phyloP scores from a whole-genome alignment of 768 basidiomycete species.

The Phanerochaete carnosa region DNA sequence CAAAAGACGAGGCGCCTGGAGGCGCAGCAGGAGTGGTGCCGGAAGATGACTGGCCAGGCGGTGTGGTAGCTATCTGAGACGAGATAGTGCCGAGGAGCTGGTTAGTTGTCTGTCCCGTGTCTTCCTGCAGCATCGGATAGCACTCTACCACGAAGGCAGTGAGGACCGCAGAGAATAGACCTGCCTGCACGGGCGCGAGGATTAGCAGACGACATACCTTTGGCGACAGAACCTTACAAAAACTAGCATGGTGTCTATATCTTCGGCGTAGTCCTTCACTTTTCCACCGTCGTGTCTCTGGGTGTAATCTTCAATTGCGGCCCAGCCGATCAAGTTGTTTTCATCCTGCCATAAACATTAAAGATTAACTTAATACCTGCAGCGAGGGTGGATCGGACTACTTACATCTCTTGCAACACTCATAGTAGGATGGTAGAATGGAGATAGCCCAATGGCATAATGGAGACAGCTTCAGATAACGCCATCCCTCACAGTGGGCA shows the following conservation, averaged over 20 bases:
- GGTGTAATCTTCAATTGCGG: neutral
- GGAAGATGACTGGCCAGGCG: too few relatives aligned
- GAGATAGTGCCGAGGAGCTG: neutral
- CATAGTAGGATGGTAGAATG: too few relatives aligned
- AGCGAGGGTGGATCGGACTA: too few relatives aligned
- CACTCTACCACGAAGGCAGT: constrained; percentile 20
- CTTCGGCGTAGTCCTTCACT: neutral
- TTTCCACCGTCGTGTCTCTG: neutral
- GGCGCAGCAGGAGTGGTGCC: too few relatives aligned
- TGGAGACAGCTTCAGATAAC: too few relatives aligned
- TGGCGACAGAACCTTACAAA: neutral
- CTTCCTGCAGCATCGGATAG: constrained; percentile 13
- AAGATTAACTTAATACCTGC: too few relatives aligned
- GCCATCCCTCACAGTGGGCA: too few relatives aligned
- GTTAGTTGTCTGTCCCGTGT: neutral
- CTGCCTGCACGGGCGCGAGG: constrained; percentile 13
- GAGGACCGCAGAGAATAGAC: constrained; percentile 23
- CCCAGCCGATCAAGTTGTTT: neutral
- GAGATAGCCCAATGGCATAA: too few relatives aligned
- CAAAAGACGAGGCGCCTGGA: neutral
- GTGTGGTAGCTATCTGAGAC: neutral
- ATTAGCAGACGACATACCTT: neutral
- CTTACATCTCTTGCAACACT: too few relatives aligned
- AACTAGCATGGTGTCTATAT: neutral
- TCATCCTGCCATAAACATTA: too few relatives aligned